Evolutionary conservation across 441 rosid species (phyloP).

Genomic region (Rhodomyrtus psidioides): DNA sequence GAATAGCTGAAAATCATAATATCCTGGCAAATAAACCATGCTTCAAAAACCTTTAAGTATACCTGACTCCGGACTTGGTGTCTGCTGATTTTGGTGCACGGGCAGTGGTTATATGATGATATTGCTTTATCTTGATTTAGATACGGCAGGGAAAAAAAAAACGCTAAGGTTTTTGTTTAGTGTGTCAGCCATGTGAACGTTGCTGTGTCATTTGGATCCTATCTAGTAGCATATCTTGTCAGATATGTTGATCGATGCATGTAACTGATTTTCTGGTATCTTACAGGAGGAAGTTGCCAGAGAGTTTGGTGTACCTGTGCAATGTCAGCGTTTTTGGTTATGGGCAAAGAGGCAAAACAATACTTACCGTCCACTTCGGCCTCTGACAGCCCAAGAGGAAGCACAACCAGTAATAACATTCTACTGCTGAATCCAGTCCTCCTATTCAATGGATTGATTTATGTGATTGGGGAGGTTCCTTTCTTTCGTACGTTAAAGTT

Average conservation of each 20-base stretch:
- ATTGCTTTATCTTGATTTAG: neutral
- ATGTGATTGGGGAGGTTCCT: neutral
- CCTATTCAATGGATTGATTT: neutral
- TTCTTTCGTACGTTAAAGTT: neutral
- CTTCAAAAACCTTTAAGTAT: neutral
- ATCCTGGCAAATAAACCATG: neutral
- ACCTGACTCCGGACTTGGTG: neutral
- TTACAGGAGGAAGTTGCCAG: conserved; percentile 86
- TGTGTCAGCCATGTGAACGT: neutral
- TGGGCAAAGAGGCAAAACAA: conserved; percentile 93
- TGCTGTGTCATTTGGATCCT: neutral
- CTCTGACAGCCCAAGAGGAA: conserved; percentile 81
- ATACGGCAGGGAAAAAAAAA: neutral
- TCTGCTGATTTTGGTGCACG: neutral
- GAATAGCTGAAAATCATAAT: neutral
- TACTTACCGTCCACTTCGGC: conserved; percentile 90
- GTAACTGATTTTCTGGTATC: conserved; percentile 4
- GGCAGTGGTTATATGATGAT: neutral
- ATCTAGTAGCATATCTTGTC: neutral
- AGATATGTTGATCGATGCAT: neutral
- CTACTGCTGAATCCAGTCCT: neutral
- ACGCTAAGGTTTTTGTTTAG: neutral
- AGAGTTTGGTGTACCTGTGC: conserved; percentile 83
- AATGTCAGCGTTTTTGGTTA: conserved; percentile 85
- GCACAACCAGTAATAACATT: conserved; percentile 52